Conservation (phyloP, 192 early-diverging fungal genomes). For the Obelidium mucronatum region DNA sequence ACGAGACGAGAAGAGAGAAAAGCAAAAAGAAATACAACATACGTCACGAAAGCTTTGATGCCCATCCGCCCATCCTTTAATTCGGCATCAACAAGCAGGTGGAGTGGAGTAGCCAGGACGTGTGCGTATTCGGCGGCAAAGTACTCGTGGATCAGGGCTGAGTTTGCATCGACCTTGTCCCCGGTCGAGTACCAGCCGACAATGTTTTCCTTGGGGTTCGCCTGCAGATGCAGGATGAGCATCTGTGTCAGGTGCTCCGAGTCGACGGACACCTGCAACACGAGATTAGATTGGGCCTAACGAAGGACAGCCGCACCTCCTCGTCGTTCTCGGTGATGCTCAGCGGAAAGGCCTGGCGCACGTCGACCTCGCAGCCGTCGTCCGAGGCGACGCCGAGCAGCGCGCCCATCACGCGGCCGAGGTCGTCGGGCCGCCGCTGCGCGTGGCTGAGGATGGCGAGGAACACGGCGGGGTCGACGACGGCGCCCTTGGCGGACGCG, state of each 20-base stretch:
- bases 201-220: slow-evolving; percentile 87
- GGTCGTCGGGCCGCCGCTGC: slow-evolving; percentile 82
- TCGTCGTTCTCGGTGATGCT: slow-evolving; percentile 80
- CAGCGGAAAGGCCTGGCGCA: slow-evolving; percentile 87
- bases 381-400: slow-evolving; percentile 89
- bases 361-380: slow-evolving; percentile 86
- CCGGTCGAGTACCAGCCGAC: slow-evolving; percentile 94
- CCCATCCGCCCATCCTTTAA: slow-evolving; percentile 73
- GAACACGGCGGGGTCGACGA: slow-evolving; percentile 82
- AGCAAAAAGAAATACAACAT: neutral
- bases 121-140: slow-evolving; percentile 77
- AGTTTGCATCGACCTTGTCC: slow-evolving; percentile 55
- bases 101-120: slow-evolving; percentile 78
- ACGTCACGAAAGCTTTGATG: slow-evolving; percentile 76
- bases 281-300: neutral
- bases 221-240: slow-evolving; percentile 87
- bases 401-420: slow-evolving; percentile 87
- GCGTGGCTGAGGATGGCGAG: slow-evolving; percentile 94
- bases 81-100: slow-evolving; percentile 87
- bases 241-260: slow-evolving; percentile 88
- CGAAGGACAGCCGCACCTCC: slow-evolving; percentile 47
- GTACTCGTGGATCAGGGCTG: slow-evolving; percentile 55
- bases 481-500: slow-evolving; percentile 27
- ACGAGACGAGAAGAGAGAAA: too few relatives aligned
- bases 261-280: slow-evolving; percentile 76